Percentiles rank a stretch among this genome's conserved stretches.
Conservation (phyloP, 768 basidiomycete species). For the Boletus barrowsii region DNA sequence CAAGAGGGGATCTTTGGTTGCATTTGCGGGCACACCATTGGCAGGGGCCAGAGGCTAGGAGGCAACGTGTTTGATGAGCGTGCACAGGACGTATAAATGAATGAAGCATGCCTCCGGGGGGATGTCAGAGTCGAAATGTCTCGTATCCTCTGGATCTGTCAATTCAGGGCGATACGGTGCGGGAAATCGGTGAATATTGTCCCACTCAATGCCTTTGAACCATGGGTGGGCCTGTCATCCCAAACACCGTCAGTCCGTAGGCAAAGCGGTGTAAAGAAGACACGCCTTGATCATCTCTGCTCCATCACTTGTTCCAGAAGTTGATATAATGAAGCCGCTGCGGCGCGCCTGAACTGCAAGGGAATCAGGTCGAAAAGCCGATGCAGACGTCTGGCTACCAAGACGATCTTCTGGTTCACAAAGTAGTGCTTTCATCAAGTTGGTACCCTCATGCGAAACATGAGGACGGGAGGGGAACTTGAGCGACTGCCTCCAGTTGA, state of each 20-base stretch:
- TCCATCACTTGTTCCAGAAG: conserved; percentile 67
- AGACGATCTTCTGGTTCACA: conserved; percentile 96
- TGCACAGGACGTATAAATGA: conserved; percentile 23
- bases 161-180: conserved; percentile 92
- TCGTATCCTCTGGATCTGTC: conserved; percentile 77
- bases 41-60: conserved; percentile 83
- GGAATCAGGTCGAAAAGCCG: conserved; percentile 73
- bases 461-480: conserved; percentile 83
- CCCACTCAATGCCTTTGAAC: conserved; percentile 91
- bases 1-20: conserved; percentile 86
- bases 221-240: conserved; percentile 71
- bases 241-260: conserved; percentile 16
- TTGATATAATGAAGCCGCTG: conserved; percentile 63
- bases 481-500: conserved; percentile 90
- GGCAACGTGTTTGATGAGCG: conserved; percentile 30
- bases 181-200: conserved; percentile 74
- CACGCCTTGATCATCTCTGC: conserved; percentile 83
- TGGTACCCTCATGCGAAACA: conserved; percentile 83
- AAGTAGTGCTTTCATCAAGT: conserved; percentile 83
- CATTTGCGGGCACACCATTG: conserved; percentile 79
- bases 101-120: conserved; percentile 70
- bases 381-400: conserved; percentile 68
- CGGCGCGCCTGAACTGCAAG: conserved; percentile 71
- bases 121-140: conserved; percentile 94
- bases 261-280: conserved; percentile 16